Evolutionary conservation across 164 flowering plant genomes (phyloP).

Genomic region (Annona cherimola): DNA sequence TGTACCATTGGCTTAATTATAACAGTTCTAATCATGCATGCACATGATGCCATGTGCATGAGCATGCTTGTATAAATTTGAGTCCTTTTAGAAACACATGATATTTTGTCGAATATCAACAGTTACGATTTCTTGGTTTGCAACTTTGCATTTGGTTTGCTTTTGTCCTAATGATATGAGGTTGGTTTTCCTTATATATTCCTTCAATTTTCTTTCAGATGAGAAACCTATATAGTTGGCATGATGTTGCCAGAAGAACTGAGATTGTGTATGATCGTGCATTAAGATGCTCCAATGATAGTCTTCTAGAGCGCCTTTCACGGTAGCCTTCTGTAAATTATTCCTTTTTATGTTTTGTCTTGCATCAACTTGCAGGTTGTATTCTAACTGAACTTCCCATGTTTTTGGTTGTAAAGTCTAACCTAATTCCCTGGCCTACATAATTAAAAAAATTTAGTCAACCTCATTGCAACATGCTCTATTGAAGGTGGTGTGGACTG

Average conservation of each 20-base stretch:
- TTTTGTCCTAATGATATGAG: neutral
- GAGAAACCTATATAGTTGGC: conserved; percentile 87
- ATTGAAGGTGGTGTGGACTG: neutral
- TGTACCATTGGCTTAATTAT: neutral
- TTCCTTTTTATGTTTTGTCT: neutral
- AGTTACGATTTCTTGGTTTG: neutral
- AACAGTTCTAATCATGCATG: neutral
- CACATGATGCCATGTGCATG: neutral
- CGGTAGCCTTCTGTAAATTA: conserved; percentile 36
- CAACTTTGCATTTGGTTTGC: neutral
- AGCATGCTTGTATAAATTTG: neutral
- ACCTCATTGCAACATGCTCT: neutral
- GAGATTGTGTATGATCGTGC: conserved; percentile 87
- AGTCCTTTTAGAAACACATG: neutral
- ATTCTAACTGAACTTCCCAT: neutral
- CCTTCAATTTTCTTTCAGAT: conserved; percentile 40
- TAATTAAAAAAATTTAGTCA: neutral
- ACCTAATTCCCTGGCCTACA: neutral
- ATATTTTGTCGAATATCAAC: neutral
- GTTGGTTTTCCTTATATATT: neutral
- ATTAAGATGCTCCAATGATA: conserved; percentile 56
- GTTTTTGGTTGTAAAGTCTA: neutral
- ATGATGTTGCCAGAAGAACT: conserved; percentile 93
- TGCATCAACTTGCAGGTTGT: neutral
- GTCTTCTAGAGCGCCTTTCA: conserved; percentile 65